phyloP scores from a whole-genome alignment of 192 early-diverging fungal species.

The Lobosporangium transversale region DNA sequence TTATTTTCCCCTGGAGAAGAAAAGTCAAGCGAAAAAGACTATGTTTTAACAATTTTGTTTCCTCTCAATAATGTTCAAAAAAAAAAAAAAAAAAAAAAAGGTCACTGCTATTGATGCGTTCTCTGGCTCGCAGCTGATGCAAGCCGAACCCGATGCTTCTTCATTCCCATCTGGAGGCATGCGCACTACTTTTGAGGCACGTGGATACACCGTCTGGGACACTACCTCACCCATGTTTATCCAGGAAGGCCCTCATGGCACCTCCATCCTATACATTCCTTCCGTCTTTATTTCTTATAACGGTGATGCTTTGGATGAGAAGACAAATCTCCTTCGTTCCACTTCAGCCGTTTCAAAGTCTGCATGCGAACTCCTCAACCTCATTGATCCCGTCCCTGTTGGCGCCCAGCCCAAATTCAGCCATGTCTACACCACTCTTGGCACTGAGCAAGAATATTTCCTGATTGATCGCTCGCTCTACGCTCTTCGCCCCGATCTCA shows the following conservation, averaged over 20 bases:
- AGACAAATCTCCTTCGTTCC: constrained; percentile 96
- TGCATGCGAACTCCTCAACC: constrained; percentile 79
- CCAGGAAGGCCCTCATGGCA: constrained; percentile 91
- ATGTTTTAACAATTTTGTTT: too few species aligned
- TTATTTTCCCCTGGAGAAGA: not conserved
- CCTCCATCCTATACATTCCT: constrained; percentile 94
- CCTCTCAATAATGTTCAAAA: too few species aligned
- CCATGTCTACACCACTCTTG: constrained; percentile 91
- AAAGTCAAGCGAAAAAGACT: too few species aligned
- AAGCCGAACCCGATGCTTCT: constrained; percentile 99
- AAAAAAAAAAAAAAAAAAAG: too few species aligned
- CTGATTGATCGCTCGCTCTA: constrained; percentile 96
- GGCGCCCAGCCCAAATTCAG: constrained; percentile 67
- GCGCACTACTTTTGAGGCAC: constrained; percentile 98
- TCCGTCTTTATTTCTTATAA: constrained; percentile 99
- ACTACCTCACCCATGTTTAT: constrained; percentile 96
- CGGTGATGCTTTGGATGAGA: constrained; percentile 98
- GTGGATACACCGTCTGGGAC: constrained; percentile 99
- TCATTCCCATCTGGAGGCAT: constrained; percentile 99
- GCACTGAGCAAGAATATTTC: constrained; percentile 99
- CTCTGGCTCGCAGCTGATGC: constrained; percentile 96
- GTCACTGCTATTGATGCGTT: constrained; percentile 88
- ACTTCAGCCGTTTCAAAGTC: constrained; percentile 87
- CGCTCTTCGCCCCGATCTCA: constrained; percentile 93
- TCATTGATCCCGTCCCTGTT: constrained; percentile 73